A percentile compares a stretch with the other conserved stretches of the same genome.
Conservation (phyloP, 179 eudicot species). For the Pouteria campechiana region DNA sequence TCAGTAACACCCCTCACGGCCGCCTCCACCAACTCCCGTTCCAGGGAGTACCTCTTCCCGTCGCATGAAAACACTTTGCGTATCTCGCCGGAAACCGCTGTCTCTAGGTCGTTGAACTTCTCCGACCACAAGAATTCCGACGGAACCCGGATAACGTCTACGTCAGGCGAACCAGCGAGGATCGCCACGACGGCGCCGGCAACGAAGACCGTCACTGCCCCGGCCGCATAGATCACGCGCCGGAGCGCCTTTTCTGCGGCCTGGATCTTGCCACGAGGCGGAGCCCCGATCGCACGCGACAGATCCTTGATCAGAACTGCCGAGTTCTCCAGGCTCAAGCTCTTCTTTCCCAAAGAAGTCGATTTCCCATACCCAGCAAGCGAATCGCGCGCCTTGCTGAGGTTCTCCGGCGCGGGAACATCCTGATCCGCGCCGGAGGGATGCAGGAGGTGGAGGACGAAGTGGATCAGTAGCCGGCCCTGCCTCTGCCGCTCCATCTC, state of each 20-base stretch:
- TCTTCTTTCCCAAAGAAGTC: not conserved
- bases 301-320: conserved; percentile 3
- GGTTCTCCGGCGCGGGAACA: conserved; percentile 3
- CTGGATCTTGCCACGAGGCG: conserved; percentile 8
- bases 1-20: not conserved
- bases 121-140: conserved; percentile 8
- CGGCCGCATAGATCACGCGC: conserved; percentile 5
- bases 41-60: not conserved
- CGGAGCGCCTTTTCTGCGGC: not conserved
- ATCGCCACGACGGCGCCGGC: not conserved
- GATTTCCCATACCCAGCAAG: not conserved
- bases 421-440: not conserved
- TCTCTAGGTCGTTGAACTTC: conserved; percentile 3
- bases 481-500: conserved; percentile 1
- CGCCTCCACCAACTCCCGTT: conserved; percentile 2
- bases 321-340: not conserved
- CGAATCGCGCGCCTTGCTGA: not conserved
- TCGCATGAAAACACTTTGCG: not conserved
- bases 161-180: not conserved
- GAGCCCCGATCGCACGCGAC: not conserved
- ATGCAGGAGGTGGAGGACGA: conserved; percentile 1
- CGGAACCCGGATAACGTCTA: not conserved
- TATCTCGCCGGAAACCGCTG: not conserved
- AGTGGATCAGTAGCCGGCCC: conserved; percentile 2
- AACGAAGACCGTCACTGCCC: conserved; percentile 2